A percentile compares a stretch with the other conserved stretches of the same genome.
Conservation (phyloP, 2,329 filamentous ascomycete genomes). For the Neocatenulostroma microsporum region DNA sequence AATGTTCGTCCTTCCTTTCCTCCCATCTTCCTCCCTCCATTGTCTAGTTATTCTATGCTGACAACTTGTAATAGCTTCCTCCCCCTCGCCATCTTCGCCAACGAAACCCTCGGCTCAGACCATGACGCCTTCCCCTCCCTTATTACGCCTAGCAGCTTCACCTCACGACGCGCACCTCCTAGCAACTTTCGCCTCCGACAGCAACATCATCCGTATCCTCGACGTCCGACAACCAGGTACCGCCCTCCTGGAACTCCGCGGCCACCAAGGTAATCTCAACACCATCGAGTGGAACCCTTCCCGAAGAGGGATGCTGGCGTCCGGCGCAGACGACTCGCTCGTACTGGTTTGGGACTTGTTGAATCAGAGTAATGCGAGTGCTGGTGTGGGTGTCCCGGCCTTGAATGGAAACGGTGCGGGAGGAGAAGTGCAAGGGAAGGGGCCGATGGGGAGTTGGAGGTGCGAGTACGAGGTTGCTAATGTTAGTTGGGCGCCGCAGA, state of each 20-base stretch:
- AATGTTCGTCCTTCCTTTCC: constrained; percentile 27
- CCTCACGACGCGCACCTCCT: constrained; percentile 92
- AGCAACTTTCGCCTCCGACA: constrained; percentile 94
- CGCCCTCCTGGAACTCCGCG: constrained; percentile 84
- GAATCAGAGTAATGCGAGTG: constrained; percentile 47
- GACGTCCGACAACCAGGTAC: constrained; percentile 95
- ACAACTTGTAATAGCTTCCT: constrained; percentile 27
- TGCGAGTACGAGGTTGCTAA: constrained; percentile 85
- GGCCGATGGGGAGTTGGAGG: constrained; percentile 69
- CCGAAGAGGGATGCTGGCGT: constrained; percentile 79
- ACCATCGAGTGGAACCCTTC: constrained; percentile 93
- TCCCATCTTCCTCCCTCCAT: background rate
- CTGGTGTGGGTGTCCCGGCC: constrained; percentile 34
- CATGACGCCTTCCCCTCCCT: constrained; percentile 55
- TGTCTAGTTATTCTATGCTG: constrained; percentile 6
- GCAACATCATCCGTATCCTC: constrained; percentile 83
- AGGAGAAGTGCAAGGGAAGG: constrained; percentile 46
- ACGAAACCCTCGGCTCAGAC: constrained; percentile 62
- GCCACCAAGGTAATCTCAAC: constrained; percentile 77
- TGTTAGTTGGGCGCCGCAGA: constrained; percentile 73
- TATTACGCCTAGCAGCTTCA: constrained; percentile 77
- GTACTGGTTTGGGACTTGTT: constrained; percentile 92
- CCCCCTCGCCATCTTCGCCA: constrained; percentile 57
- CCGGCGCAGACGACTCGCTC: constrained; percentile 83
- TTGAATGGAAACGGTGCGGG: constrained; percentile 19